These are phyloP conservation scores for Penicillium sp. DNA, from an alignment of 2,329 filamentous ascomycete species.

Conservation along the genomic window DNA sequence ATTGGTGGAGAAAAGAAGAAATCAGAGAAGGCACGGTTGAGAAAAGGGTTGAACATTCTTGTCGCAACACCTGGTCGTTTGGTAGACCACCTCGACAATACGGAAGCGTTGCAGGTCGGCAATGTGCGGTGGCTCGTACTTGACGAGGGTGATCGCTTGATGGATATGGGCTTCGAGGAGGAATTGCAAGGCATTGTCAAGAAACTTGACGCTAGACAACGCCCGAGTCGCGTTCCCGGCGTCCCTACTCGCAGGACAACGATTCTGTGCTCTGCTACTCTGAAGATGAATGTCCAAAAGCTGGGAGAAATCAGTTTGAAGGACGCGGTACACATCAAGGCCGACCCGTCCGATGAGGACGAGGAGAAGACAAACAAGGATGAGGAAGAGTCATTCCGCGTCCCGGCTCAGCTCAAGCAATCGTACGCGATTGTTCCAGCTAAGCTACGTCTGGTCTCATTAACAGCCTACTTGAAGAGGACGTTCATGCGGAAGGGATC, in stretches of 20 bases:
- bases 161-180: constrained; percentile 95
- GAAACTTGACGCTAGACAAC: constrained; percentile 61
- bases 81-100: constrained; percentile 86
- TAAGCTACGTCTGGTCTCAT: constrained; percentile 80
- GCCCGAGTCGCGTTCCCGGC: constrained; percentile 54
- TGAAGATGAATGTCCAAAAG: constrained; percentile 95
- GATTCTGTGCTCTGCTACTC: constrained; percentile 86
- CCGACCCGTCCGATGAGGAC: constrained; percentile 50
- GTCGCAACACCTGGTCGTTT: constrained; percentile 89
- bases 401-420: constrained; percentile 88
- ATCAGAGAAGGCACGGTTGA: constrained; percentile 81
- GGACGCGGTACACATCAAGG: constrained; percentile 78
- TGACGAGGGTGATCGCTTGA: constrained; percentile 93
- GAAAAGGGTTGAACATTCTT: constrained; percentile 90
- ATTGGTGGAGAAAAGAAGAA: constrained; percentile 65
- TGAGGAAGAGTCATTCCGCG: constrained; percentile 58
- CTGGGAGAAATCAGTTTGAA: constrained; percentile 91
- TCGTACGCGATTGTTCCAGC: constrained; percentile 78
- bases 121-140: constrained; percentile 88
- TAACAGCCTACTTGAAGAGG: constrained; percentile 74
- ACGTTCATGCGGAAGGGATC: constrained; percentile 80
- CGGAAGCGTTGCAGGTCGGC: constrained; percentile 75
- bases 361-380: constrained; percentile 41
- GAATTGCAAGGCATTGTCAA: constrained; percentile 81
- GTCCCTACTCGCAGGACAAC: constrained; percentile 69